Conservation (phyloP, 805 yeast species). For the Kockiozyma suomiensis region DNA sequence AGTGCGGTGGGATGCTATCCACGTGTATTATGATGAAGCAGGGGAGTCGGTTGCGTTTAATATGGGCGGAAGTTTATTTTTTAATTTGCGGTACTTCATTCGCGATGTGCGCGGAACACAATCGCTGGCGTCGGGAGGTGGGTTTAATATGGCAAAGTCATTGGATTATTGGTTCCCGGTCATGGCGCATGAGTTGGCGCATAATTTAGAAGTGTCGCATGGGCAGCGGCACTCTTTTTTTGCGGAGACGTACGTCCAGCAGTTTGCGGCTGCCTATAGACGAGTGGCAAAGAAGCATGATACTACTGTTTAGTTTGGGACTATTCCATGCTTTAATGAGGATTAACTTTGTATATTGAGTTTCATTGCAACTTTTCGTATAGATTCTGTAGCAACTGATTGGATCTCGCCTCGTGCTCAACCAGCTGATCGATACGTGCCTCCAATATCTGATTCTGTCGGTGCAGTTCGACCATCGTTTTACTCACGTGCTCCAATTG, state of each 20-base stretch:
- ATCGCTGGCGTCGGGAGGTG: background rate
- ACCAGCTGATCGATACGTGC: background rate
- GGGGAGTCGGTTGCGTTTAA: conserved; percentile 46
- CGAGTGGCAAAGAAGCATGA: conserved; percentile 11
- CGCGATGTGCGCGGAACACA: conserved; percentile 23
- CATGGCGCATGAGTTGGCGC: conserved; percentile 48
- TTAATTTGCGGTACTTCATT: conserved; percentile 41
- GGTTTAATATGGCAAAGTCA: conserved; percentile 23
- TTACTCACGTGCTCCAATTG: background rate
- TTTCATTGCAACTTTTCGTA: background rate
- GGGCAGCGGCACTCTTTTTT: conserved; percentile 44
- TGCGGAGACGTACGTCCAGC: conserved; percentile 42
- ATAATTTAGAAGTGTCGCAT: conserved; percentile 43
- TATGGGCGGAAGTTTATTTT: conserved; percentile 43
- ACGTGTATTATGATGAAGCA: conserved; percentile 39
- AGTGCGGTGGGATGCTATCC: conserved; percentile 36
- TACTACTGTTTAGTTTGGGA: too few relatives aligned
- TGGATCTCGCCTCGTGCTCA: background rate
- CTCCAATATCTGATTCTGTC: background rate
- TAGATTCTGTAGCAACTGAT: background rate
- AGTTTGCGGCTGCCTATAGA: conserved; percentile 32
- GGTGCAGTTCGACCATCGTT: background rate
- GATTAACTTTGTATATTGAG: too few relatives aligned
- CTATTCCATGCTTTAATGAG: too few relatives aligned
- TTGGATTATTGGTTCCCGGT: conserved; percentile 46